phyloP scores from a whole-genome alignment of 345 rosid species.

The Physaria fendleri region DNA sequence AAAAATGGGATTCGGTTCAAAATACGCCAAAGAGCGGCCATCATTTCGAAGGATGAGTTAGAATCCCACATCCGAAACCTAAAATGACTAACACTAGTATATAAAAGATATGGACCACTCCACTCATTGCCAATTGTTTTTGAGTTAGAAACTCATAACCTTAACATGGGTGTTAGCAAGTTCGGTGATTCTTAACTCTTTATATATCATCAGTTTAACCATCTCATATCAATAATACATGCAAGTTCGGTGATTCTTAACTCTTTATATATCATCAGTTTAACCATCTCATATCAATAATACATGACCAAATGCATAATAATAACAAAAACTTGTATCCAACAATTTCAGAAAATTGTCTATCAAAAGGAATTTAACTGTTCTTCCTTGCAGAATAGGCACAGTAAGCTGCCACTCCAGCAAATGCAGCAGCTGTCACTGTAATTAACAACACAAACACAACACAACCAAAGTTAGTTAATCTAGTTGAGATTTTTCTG shows the following conservation, averaged over 20 bases:
- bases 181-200: neutral
- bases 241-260: neutral
- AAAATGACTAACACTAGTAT: too few relatives aligned
- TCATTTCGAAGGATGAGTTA: too few relatives aligned
- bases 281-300: neutral
- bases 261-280: neutral
- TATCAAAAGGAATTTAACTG: neutral
- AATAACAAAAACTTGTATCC: neutral
- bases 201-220: neutral
- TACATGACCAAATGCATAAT: neutral
- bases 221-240: neutral
- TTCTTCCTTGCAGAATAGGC: slow-evolving; percentile 31
- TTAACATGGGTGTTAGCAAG: too few relatives aligned
- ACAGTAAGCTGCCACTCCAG: slow-evolving; percentile 31
- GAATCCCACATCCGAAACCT: too few relatives aligned
- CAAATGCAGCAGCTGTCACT: slow-evolving; percentile 35
- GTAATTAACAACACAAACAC: neutral
- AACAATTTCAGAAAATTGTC: neutral
- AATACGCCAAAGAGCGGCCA: too few relatives aligned
- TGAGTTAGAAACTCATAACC: too few relatives aligned
- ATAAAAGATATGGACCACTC: too few relatives aligned
- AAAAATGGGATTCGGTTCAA: too few relatives aligned
- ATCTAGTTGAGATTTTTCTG: neutral
- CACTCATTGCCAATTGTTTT: too few relatives aligned
- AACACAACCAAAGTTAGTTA: neutral